Evolutionary conservation across 192 early-diverging fungal species (phyloP).

Genomic region (Entomortierella chlamydospora): DNA sequence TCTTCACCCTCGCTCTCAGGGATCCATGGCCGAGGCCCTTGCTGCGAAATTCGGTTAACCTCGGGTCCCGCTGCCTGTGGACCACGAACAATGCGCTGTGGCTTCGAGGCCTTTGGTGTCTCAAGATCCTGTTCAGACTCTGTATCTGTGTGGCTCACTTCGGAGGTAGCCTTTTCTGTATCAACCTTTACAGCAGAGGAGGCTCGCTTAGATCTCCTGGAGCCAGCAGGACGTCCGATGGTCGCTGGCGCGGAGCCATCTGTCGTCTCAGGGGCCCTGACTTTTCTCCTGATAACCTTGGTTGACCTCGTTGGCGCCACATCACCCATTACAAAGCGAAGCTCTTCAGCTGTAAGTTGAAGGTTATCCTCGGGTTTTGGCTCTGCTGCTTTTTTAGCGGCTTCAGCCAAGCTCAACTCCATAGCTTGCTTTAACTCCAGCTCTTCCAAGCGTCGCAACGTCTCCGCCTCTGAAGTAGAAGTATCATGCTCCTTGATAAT

Average conservation of each 20-base stretch:
- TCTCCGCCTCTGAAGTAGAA: conserved; percentile 23
- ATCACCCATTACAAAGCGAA: conserved; percentile 52
- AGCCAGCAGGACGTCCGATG: conserved; percentile 2
- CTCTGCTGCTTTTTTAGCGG: conserved; percentile 3
- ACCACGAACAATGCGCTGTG: conserved; percentile 34
- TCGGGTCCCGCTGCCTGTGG: conserved; percentile 20
- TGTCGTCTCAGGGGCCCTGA: conserved; percentile 42
- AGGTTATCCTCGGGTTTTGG: not conserved
- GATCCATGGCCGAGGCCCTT: conserved; percentile 48
- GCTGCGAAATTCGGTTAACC: conserved; percentile 28
- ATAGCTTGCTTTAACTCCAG: conserved; percentile 37
- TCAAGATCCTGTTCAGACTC: conserved; percentile 36
- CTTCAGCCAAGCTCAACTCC: conserved; percentile 36
- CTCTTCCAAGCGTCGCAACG: conserved; percentile 26
- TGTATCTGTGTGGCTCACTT: conserved; percentile 1
- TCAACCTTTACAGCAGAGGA: not conserved
- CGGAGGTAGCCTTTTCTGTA: too few relatives aligned
- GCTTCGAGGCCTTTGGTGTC: conserved; percentile 32
- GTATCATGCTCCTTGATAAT: conserved; percentile 23
- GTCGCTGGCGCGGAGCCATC: conserved; percentile 17
- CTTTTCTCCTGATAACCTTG: conserved; percentile 27
- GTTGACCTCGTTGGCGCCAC: conserved; percentile 40
- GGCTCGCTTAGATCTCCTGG: conserved; percentile 14
- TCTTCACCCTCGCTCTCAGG: conserved; percentile 10
- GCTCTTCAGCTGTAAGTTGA: conserved; percentile 38